Base-by-base conservation (phyloP, 1,284 basidiomycete species). In the Peniophora sp. region DNA sequence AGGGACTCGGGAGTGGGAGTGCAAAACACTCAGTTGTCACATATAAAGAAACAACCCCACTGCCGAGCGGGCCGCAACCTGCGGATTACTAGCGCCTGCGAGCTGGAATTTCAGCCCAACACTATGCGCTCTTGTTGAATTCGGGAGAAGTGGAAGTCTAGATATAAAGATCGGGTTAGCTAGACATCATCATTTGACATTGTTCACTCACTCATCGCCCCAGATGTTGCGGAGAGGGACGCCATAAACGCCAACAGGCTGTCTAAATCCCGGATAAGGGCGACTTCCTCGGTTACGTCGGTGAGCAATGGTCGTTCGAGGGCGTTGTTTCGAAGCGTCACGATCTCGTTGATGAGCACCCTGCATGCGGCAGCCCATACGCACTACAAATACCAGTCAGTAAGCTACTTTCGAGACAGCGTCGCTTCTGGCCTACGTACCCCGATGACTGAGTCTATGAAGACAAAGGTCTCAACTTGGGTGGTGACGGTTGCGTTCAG, bases 301-400 rank as follows among this genome's bases (percentile, higher is more conserved):
- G 52, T 16, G n/a, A n/a, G n/a, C 9, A 22, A 48, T 39, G 43
- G 49, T 3, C 49, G 50, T 8, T 38, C 43, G 2, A 50, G 45
- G 6, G 43, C 35, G 35, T 50, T 53, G 11, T 47, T 53, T 2
- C 54, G 54, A 32, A 52, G 41, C 22, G 51, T 43, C 16, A 50
- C 23, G 24, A 64, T 56, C 43, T 59, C 64, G 19, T 55, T 52
- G 43, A 61, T 55, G 24, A 66, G 51, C 17, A 61, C 55, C 11
- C 59, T 55, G 6, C 63, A 60, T 11, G 59, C 53, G 2, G 57
- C 54, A 36, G 58, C 56, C 62, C 63, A 65, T 9, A 65, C 49
- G 0, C 58, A 57, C 65, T 12, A 16, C 48, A 23, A 6, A 32
- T 38, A 25, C 8, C 41, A 38, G 23, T 3, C 38, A 6, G 38